Evolutionary conservation across 306 rosid species (phyloP).

Genomic region (Malus orientalis): DNA sequence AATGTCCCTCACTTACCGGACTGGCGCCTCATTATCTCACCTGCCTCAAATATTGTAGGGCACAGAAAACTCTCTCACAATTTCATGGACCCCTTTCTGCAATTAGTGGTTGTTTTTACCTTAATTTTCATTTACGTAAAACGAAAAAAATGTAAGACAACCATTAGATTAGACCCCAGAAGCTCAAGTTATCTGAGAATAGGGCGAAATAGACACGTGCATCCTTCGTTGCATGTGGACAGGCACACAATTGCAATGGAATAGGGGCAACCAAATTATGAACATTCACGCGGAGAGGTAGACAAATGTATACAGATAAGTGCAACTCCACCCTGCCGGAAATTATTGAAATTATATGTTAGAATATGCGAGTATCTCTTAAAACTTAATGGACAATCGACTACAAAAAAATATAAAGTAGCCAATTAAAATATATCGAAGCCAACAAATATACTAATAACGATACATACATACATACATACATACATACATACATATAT

Average conservation of each 20-base stretch:
- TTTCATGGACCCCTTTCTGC: neutral
- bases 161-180: neutral
- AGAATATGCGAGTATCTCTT: too few relatives aligned
- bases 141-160: neutral
- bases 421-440: too few relatives aligned
- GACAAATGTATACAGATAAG: too few relatives aligned
- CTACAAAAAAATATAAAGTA: too few relatives aligned
- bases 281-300: too few relatives aligned
- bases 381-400: too few relatives aligned
- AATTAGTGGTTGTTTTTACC: neutral
- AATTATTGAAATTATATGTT: too few relatives aligned
- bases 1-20: slow-evolving; percentile 45
- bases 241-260: too few relatives aligned
- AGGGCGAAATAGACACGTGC: neutral
- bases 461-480: too few relatives aligned
- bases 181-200: neutral
- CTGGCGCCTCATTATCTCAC: slow-evolving; percentile 37
- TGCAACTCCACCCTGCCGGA: too few relatives aligned
- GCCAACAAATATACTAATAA: too few relatives aligned
- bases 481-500: fast-evolving
- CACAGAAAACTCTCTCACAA: neutral
- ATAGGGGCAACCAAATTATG: too few relatives aligned
- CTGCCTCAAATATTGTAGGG: slow-evolving; percentile 31
- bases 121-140: neutral
- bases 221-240: neutral